Conservation (phyloP, 2,329 filamentous ascomycete species). For the Stagonosporopsis cucurbitacearum region DNA sequence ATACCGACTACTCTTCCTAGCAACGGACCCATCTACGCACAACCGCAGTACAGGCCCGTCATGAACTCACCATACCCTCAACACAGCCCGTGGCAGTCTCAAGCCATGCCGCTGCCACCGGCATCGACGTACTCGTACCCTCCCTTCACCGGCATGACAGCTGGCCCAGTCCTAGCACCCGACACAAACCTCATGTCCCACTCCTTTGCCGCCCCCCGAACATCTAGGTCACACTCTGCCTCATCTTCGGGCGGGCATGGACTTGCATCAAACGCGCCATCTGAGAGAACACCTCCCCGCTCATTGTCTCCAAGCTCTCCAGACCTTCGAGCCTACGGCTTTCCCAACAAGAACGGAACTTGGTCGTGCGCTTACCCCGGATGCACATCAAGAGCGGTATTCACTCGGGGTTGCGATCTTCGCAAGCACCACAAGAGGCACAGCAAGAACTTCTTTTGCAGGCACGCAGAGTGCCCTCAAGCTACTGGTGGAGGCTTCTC, state of each 20-base stretch:
- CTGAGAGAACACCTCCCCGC: constrained; percentile 43
- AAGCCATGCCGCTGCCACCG: constrained; percentile 39
- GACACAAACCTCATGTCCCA: constrained; percentile 36
- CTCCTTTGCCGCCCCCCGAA: constrained; percentile 29
- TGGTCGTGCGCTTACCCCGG: constrained; percentile 67
- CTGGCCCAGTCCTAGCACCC: constrained; percentile 31
- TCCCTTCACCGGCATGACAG: constrained; percentile 36
- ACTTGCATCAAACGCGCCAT: constrained; percentile 32
- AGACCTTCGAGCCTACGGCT: constrained; percentile 52
- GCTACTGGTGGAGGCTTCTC: constrained; percentile 64
- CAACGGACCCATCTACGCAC: constrained; percentile 36
- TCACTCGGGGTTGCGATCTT: constrained; percentile 66
- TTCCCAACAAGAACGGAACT: constrained; percentile 54
- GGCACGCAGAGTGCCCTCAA: constrained; percentile 64
- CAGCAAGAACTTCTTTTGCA: constrained; percentile 67
- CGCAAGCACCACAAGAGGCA: constrained; percentile 69
- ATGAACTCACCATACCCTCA: constrained; percentile 44
- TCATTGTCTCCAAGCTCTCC: constrained; percentile 50
- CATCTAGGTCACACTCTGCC: constrained; percentile 45
- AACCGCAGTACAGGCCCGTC: constrained; percentile 39
- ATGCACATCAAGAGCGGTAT: constrained; percentile 65
- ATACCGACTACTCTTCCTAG: constrained; percentile 32
- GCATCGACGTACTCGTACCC: constrained; percentile 46
- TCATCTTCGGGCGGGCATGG: constrained; percentile 40
- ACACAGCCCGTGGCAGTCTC: constrained; percentile 42